phyloP scores from a whole-genome alignment of 441 rosid species.

The Euphorbia corollata region DNA sequence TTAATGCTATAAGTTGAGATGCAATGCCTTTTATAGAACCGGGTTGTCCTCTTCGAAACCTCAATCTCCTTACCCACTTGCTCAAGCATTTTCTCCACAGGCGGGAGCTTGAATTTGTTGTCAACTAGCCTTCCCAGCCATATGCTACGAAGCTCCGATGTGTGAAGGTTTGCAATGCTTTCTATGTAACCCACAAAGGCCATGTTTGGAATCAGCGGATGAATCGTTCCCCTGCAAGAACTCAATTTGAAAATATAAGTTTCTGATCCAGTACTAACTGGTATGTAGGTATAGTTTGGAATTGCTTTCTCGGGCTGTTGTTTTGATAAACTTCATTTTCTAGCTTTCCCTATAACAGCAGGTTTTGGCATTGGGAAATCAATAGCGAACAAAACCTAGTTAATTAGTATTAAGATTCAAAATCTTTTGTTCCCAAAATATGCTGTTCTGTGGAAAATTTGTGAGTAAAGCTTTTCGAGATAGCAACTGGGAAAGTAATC shows the following conservation, averaged over 20 bases:
- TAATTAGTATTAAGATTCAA: too few species aligned
- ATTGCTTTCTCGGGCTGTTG: too few species aligned
- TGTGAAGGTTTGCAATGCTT: slow-evolving; percentile 66
- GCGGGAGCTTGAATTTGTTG: slow-evolving; percentile 56
- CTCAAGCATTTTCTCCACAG: slow-evolving; percentile 50
- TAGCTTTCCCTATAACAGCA: too few species aligned
- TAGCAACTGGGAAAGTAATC: too few species aligned
- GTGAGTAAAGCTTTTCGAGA: too few species aligned
- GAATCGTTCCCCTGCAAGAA: slow-evolving; percentile 65
- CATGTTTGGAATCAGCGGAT: slow-evolving; percentile 84
- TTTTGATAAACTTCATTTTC: too few species aligned
- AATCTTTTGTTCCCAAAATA: too few species aligned
- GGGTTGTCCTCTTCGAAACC: slow-evolving; percentile 47
- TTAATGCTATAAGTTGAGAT: slow-evolving; percentile 83
- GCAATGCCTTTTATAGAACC: slow-evolving; percentile 76
- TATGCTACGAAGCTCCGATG: slow-evolving; percentile 64
- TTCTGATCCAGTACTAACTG: background rate
- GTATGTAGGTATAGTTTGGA: too few species aligned
- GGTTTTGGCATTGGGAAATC: too few species aligned
- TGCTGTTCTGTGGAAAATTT: too few species aligned
- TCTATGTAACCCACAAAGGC: slow-evolving; percentile 77
- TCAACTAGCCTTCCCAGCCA: slow-evolving; percentile 62
- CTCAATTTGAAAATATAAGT: background rate
- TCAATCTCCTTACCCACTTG: slow-evolving; percentile 46
- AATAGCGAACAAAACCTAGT: too few species aligned